Conservation (phyloP, 768 basidiomycete species). For the Pleurotus cornucopiae region DNA sequence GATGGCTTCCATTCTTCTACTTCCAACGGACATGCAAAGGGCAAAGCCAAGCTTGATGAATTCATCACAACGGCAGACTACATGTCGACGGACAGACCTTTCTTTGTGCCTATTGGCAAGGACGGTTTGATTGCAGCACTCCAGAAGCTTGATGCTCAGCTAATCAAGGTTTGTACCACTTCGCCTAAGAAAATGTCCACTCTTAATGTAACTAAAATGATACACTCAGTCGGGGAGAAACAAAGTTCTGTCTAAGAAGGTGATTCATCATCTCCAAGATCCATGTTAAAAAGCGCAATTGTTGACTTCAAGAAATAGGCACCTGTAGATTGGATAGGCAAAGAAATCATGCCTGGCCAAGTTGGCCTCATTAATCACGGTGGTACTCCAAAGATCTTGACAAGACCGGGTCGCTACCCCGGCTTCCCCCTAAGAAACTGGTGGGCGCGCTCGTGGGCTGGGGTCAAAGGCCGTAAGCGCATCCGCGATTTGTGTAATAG, state of each 20-base stretch:
- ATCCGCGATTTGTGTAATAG: not conserved
- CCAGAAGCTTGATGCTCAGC: constrained; percentile 62
- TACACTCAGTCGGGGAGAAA: constrained; percentile 48
- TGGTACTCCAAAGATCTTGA: constrained; percentile 74
- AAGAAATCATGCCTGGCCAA: constrained; percentile 66
- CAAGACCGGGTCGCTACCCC: constrained; percentile 75
- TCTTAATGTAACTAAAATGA: constrained; percentile 6
- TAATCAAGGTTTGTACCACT: constrained; percentile 38
- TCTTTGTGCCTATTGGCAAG: constrained; percentile 66
- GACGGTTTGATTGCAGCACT: constrained; percentile 68
- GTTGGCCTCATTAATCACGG: constrained; percentile 80
- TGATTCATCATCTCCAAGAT: constrained; percentile 6
- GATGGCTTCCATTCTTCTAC: not conserved
- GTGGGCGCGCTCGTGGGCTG: constrained; percentile 78
- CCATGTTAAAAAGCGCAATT: no score
- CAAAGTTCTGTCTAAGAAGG: constrained; percentile 63
- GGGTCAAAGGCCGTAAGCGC: constrained; percentile 61
- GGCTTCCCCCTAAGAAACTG: constrained; percentile 73
- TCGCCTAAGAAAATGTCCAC: not conserved
- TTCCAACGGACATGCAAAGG: constrained; percentile 11
- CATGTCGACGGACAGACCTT: constrained; percentile 53
- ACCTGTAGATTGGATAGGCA: constrained; percentile 68
- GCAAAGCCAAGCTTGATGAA: constrained; percentile 20
- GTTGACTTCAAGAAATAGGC: constrained; percentile 20
- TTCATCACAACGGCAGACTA: constrained; percentile 49